phyloP scores from a whole-genome alignment of 805 yeast species.

The Metschnikowia bowlesiae region DNA sequence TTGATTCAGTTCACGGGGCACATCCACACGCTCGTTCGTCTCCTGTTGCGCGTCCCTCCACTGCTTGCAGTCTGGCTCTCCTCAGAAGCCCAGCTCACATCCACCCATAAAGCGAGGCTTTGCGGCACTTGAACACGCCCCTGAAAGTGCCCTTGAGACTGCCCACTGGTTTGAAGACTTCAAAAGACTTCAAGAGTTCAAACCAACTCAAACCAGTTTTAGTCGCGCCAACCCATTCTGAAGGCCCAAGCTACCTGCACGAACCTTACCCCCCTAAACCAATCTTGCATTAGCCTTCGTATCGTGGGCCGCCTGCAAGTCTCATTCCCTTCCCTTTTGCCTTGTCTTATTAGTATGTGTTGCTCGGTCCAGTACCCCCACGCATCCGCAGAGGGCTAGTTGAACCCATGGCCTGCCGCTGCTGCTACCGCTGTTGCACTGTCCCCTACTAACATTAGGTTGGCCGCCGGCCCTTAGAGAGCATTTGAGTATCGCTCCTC shows the following conservation, averaged over 20 bases:
- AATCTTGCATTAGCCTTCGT: too few relatives aligned
- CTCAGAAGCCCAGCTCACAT: not conserved
- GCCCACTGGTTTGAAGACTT: too few relatives aligned
- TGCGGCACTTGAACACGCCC: not conserved
- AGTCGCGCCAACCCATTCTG: too few relatives aligned
- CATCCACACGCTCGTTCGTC: not conserved
- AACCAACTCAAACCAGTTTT: too few relatives aligned
- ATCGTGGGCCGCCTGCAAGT: too few relatives aligned
- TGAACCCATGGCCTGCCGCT: not conserved
- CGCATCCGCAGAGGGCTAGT: not conserved
- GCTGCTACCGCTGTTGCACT: not conserved
- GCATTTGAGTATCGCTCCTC: conserved; percentile 20
- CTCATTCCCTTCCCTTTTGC: not conserved
- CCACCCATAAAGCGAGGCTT: too few relatives aligned
- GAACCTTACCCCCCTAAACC: too few relatives aligned
- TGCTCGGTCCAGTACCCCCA: not conserved
- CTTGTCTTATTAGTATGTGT: conserved; percentile 2
- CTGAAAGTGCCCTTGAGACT: not conserved
- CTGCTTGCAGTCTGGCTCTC: too few relatives aligned
- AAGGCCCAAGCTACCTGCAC: too few relatives aligned
- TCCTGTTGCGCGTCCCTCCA: not conserved
- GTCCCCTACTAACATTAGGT: not conserved
- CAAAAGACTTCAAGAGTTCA: too few relatives aligned
- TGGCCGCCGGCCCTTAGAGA: conserved; percentile 7
- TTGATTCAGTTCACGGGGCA: conserved; percentile 19